Base-by-base conservation (phyloP, 768 basidiomycete genomes). In the Lyophyllum decastes region DNA sequence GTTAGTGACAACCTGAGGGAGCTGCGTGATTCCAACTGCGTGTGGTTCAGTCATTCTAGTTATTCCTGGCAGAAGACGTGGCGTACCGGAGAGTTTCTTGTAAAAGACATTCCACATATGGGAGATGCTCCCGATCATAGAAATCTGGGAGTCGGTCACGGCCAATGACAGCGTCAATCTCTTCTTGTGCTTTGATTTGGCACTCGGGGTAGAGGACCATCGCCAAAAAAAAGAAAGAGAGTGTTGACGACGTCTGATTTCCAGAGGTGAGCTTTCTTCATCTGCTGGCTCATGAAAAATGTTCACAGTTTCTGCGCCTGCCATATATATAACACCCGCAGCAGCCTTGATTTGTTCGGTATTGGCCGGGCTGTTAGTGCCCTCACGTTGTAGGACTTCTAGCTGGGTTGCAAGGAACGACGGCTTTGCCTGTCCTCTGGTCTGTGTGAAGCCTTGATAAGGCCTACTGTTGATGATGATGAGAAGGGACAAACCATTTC, bases 121-220 rank as follows among this genome's bases (percentile, higher is more conserved):
- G 78, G 5, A 81, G 64, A 30, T 59, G 49, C 17, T 61, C 54
- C 25, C 62, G 59, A 62, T 75, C 74, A 2, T 63, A 59, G 21
- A 75, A 68, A 4, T 64, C 64, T 0, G 79, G 80, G 17, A 80
- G 65, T 2, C 76, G 66, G n/a, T 63, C 68, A 6, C 40, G 25
- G 11, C 73, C 76, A 25, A 80, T 57, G 4, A 80, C 68, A 1
- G 45, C 35, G 57, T 81, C 79, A 17, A 82, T 70, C 62, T 81
- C 78, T 4, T 66, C 68, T 50, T 78, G 80, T 0, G 76, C 78
- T 38, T 65, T 72, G n/a, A 49, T 54, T 56, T 75, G 75, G 12
- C 70, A 64, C 7, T 73, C 69, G 0, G 77, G 79, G 54, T 77
- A 61, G 11, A 70, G 54, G 8, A 74, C 67, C 74, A 81, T 76